phyloP scores from a whole-genome alignment of 1,284 basidiomycete species.

The Naganishia sp. region DNA sequence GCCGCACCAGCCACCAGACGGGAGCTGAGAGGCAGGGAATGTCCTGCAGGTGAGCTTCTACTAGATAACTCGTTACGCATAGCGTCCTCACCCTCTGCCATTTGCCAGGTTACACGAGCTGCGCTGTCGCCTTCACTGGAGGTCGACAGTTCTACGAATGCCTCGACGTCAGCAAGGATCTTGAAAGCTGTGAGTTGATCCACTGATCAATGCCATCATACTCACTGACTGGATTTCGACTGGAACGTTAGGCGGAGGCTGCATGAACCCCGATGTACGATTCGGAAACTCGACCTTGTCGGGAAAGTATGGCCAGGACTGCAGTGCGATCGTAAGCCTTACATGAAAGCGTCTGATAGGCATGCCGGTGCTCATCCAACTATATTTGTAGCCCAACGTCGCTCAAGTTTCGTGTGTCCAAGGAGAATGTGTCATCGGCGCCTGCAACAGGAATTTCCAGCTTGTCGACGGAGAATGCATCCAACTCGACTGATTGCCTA shows the following conservation, averaged over 20 bases:
- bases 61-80: neutral
- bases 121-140: neutral
- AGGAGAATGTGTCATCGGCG: neutral
- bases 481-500: neutral
- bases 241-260: neutral
- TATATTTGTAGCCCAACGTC: neutral
- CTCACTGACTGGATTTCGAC: neutral
- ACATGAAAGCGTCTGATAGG: neutral
- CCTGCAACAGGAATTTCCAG: neutral
- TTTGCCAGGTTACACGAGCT: conserved; percentile 1
- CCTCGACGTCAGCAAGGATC: conserved; percentile 2
- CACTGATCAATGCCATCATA: neutral
- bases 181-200: conserved; percentile 19
- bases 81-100: neutral
- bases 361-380: neutral
- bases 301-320: neutral
- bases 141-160: conserved; percentile 13
- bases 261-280: neutral
- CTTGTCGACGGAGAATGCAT: conserved; percentile 1
- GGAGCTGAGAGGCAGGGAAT: neutral
- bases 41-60: neutral
- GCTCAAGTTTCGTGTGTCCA: neutral
- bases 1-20: neutral
- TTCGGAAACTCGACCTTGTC: neutral
- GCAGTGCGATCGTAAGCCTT: conserved; percentile 1